These are phyloP conservation scores for Aegilops umbellulata DNA, from an alignment of 176 grass and related monocot genomes.

Conservation along the genomic window DNA sequence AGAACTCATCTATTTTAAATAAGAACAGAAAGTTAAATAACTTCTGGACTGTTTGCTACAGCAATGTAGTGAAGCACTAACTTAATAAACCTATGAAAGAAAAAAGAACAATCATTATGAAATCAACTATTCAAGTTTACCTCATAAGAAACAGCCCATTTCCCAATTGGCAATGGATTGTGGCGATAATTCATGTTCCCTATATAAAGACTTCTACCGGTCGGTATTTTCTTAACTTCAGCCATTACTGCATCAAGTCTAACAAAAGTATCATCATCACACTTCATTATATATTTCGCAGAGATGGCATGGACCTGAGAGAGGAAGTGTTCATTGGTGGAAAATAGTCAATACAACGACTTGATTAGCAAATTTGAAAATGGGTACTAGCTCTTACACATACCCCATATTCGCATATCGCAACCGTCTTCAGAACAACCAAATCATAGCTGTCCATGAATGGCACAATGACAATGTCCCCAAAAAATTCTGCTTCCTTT, in stretches of 20 bases:
- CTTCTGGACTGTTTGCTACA: neutral
- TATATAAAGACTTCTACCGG: constrained; percentile 65
- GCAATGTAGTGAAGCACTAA: neutral
- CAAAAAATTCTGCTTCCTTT: constrained; percentile 87
- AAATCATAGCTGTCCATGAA: constrained; percentile 96
- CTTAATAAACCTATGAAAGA: constrained; percentile 10
- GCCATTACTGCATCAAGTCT: constrained; percentile 78
- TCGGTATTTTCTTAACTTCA: constrained; percentile 65
- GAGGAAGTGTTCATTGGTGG: neutral
- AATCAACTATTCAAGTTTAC: constrained; percentile 44
- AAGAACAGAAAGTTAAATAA: neutral
- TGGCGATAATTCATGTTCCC: constrained; percentile 98
- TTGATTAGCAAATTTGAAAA: constrained; percentile 18
- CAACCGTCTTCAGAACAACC: constrained; percentile 93
- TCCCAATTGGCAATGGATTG: constrained; percentile 84
- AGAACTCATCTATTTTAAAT: neutral
- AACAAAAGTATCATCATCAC: constrained; percentile 93
- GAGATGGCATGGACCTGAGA: constrained; percentile 66
- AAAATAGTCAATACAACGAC: neutral
- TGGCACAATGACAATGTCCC: constrained; percentile 94
- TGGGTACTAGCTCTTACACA: constrained; percentile 14
- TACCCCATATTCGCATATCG: constrained; percentile 98
- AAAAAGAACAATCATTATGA: neutral
- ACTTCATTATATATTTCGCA: constrained; percentile 96
- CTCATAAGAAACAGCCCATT: constrained; percentile 98